A percentile compares a stretch with the other conserved stretches of the same genome.
Evolutionary conservation across 2,329 filamentous ascomycete species (phyloP).

Genomic region (Arthrobotrys sinensis): DNA sequence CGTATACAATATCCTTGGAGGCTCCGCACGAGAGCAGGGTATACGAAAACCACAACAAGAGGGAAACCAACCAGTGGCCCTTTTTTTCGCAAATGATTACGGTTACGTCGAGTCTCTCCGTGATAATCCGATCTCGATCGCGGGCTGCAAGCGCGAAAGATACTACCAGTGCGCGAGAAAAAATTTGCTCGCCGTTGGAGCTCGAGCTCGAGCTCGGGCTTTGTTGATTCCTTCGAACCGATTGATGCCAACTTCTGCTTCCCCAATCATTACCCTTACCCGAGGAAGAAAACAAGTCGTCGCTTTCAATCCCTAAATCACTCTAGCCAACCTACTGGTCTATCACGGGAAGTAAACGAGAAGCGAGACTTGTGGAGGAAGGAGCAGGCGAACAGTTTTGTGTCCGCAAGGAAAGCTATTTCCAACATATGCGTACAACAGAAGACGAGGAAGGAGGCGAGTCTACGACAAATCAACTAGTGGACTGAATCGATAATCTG

Average conservation of each 20-base stretch:
- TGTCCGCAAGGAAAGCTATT: conserved; percentile 48
- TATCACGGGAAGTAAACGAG: conserved; percentile 55
- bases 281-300: conserved; percentile 49
- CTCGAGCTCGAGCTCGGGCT: conserved; percentile 55
- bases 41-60: conserved; percentile 51
- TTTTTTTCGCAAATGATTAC: conserved; percentile 47
- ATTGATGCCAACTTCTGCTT: conserved; percentile 23
- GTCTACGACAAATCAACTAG: conserved; percentile 33
- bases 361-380: conserved; percentile 45
- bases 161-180: conserved; percentile 35
- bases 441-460: conserved; percentile 46
- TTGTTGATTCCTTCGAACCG: conserved; percentile 26
- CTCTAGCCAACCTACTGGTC: conserved; percentile 25
- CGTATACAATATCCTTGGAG: conserved; percentile 61
- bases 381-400: conserved; percentile 57
- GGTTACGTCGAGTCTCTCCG: conserved; percentile 51
- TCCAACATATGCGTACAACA: conserved; percentile 53
- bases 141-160: conserved; percentile 38
- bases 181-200: conserved; percentile 47
- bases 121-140: conserved; percentile 60
- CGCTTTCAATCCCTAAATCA: conserved; percentile 34
- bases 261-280: conserved; percentile 41
- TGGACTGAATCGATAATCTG: conserved; percentile 35
- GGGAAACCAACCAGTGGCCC: conserved; percentile 29
- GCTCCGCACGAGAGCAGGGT: conserved; percentile 47